These are phyloP conservation scores for Ophiostoma perfectum DNA, from an alignment of 2,329 filamentous ascomycete genomes.

Conservation along the genomic window DNA sequence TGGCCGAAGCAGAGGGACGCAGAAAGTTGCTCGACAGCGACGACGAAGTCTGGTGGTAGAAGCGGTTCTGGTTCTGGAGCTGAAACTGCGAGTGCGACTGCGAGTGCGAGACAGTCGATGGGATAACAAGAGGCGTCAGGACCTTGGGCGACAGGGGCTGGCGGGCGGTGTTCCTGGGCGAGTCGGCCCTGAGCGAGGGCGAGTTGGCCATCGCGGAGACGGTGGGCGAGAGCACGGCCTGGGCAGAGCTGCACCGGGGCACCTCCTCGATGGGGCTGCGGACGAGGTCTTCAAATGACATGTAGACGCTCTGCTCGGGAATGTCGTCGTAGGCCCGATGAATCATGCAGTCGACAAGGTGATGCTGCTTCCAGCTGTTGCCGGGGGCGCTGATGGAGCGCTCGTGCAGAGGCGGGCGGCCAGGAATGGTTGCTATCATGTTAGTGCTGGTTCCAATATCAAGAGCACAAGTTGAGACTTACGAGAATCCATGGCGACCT, in stretches of 20 bases:
- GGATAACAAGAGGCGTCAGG: conserved; percentile 55
- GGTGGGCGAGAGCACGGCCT: conserved; percentile 24
- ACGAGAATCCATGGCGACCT: conserved; percentile 66
- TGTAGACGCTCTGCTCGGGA: conserved; percentile 29
- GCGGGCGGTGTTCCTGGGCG: conserved; percentile 8
- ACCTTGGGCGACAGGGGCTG: conserved; percentile 49
- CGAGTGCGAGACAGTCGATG: conserved; percentile 29
- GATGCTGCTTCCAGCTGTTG: conserved; percentile 44
- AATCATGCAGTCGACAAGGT: conserved; percentile 37
- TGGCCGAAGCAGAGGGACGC: conserved; percentile 28
- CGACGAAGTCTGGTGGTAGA: conserved; percentile 21
- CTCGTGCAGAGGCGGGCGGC: conserved; percentile 58
- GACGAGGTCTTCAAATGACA: conserved; percentile 29
- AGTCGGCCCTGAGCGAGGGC: background rate
- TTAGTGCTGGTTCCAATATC: conserved; percentile 23
- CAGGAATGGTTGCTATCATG: conserved; percentile 59
- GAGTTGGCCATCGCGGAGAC: conserved; percentile 11
- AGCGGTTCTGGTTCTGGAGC: background rate
- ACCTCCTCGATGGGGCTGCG: conserved; percentile 24
- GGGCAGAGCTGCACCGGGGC: conserved; percentile 27
- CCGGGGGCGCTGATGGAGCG: conserved; percentile 59
- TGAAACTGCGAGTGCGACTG: background rate
- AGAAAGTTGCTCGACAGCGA: conserved; percentile 23
- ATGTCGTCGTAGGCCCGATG: conserved; percentile 34
- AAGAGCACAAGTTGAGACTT: conserved; percentile 34